Base-by-base conservation (phyloP, 2,329 filamentous ascomycete species). In the Pestalotiopsis sp. region DNA sequence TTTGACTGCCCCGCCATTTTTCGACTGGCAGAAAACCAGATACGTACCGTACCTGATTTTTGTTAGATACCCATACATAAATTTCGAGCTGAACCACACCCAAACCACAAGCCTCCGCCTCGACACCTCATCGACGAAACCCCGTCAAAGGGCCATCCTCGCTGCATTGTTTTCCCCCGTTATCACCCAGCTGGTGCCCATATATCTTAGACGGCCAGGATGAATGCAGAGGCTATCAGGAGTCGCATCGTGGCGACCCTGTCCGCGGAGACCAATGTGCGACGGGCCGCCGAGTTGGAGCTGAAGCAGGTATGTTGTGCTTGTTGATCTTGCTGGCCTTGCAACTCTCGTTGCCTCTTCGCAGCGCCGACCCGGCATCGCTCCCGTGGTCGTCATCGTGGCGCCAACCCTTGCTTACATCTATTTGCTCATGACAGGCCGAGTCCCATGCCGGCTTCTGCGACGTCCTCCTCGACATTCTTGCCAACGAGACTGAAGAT, bases 371-470 rank as follows among this genome's bases (percentile, higher is more conserved):
- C 58, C 30, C 30, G 58, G 26, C 30, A 61, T 38, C 59, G 30
- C 30, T 13, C 10, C 58, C 14, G 11, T 52, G 17, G 20, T 52
- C 13, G 6, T 39, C 57, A 35, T 69, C 67, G 68, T 52, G 44
- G 20, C 44, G 44, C 6, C 17, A 73, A 52, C 44, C 17, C 44
- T 52, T 52, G 44, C 44, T 52, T 52, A 52, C 44, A 52, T 74
- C 69, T 74, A 63, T 67, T 60, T 35, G 39, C 67, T 69, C 52
- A 38, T 10, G 20, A 26, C 78, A 98, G 94, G 94, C 96, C 78
- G 95, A 98, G 84, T 90, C 93, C 74, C 91, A 94, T 80, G 86
- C 92, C 70, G 94, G 94, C 72, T 98, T 99, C 81, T 91, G 93
- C 78, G 93, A 96, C 80, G 93, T 93, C 74, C 89, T 98, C 70